Evolutionary conservation across 768 basidiomycete genomes (phyloP).

Genomic region (Pisolithus microcarpus): DNA sequence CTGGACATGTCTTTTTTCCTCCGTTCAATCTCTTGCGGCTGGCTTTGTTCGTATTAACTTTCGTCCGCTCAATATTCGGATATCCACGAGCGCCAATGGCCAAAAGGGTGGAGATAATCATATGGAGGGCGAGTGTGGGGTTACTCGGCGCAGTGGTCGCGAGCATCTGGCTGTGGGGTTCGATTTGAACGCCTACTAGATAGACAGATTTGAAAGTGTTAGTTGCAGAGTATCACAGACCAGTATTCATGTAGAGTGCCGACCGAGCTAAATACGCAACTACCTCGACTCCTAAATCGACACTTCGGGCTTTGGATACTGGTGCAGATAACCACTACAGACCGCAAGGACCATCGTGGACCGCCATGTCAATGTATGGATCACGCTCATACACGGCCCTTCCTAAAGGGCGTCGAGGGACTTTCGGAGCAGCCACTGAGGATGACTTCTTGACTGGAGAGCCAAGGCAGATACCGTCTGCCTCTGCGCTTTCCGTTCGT

Average conservation of each 20-base stretch:
- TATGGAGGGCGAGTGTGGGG: conserved; percentile 40
- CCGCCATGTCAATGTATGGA: not conserved
- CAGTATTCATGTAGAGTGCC: too few relatives aligned
- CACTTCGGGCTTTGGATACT: too few relatives aligned
- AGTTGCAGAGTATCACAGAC: too few relatives aligned
- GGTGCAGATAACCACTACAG: not conserved
- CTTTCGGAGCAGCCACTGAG: conserved; percentile 40
- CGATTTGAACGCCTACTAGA: not conserved
- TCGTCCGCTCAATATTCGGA: conserved; percentile 12
- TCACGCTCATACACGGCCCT: not conserved
- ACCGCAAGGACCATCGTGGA: not conserved
- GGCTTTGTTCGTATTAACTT: not conserved
- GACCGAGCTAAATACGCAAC: too few relatives aligned
- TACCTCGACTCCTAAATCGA: too few relatives aligned
- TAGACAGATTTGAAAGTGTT: too few relatives aligned
- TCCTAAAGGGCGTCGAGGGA: conserved; percentile 13
- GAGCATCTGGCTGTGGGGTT: conserved; percentile 22
- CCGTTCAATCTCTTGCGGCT: conserved; percentile 42
- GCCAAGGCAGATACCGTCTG: conserved; percentile 37
- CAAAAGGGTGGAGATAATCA: conserved; percentile 20
- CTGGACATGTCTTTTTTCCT: conserved; percentile 39
- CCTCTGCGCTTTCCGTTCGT: conserved; percentile 45
- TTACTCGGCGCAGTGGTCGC: conserved; percentile 29
- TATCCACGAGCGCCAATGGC: conserved; percentile 6
- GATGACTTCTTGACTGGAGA: conserved; percentile 35